A percentile compares a stretch with the other conserved stretches of the same genome.
phyloP scores from a whole-genome alignment of 2,329 filamentous ascomycete genomes.

The Ophiocordyceps sinensis region DNA sequence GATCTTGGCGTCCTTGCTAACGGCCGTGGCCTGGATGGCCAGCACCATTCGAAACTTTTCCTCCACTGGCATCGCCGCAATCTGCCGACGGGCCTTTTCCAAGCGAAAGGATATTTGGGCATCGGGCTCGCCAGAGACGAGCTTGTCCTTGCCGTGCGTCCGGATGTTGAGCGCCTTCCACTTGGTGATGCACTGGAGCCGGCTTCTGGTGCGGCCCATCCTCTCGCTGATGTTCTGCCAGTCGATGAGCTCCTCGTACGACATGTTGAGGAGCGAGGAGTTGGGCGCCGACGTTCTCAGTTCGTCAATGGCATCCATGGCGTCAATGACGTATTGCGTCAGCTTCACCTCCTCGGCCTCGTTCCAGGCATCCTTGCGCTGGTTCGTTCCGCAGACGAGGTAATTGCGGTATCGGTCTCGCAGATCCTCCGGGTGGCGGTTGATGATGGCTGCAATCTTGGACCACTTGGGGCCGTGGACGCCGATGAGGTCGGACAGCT shows the following conservation, averaged over 20 bases:
- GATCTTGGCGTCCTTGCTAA: slow-evolving; percentile 28
- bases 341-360: slow-evolving; percentile 43
- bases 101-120: slow-evolving; percentile 25
- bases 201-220: slow-evolving; percentile 47
- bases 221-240: slow-evolving; percentile 50
- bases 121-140: slow-evolving; percentile 16
- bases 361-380: slow-evolving; percentile 42
- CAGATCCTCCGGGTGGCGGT: slow-evolving; percentile 49
- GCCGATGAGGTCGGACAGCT: slow-evolving; percentile 20
- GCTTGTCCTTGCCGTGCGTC: slow-evolving; percentile 16
- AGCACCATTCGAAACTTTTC: slow-evolving; percentile 30
- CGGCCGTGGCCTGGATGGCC: slow-evolving; percentile 26
- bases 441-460: slow-evolving; percentile 44
- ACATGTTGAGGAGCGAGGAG: slow-evolving; percentile 17
- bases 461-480: slow-evolving; percentile 40
- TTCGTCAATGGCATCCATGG: slow-evolving; percentile 32
- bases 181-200: slow-evolving; percentile 54
- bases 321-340: slow-evolving; percentile 34
- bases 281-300: slow-evolving; percentile 18
- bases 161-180: slow-evolving; percentile 38
- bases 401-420: slow-evolving; percentile 60
- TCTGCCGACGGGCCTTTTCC: slow-evolving; percentile 26
- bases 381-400: slow-evolving; percentile 39
- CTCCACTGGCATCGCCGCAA: slow-evolving; percentile 24
- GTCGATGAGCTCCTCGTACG: slow-evolving; percentile 41